Evolutionary conservation across 176 grass and related monocot species (phyloP).

Genomic region (Otatea glauca): DNA sequence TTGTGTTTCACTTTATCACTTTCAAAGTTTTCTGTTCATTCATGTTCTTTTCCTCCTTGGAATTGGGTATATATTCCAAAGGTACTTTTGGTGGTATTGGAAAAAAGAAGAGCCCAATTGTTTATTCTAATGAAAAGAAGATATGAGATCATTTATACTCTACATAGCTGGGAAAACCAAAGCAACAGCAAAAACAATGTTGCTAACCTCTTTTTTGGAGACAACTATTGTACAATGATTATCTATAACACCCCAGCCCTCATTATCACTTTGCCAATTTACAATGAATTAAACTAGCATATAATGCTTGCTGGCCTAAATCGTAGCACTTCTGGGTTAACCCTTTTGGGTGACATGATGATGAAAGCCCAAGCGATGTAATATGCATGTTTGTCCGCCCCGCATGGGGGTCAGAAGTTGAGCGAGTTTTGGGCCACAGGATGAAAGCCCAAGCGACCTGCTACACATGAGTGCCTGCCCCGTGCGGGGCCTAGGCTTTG

Average conservation of each 20-base stretch:
- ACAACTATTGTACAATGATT: neutral
- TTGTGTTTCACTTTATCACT: neutral
- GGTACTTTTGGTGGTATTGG: neutral
- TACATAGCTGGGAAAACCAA: neutral
- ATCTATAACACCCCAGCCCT: neutral
- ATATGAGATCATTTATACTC: neutral
- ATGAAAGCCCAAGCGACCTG: neutral
- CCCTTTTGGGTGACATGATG: neutral
- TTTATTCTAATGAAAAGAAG: neutral
- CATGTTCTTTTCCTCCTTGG: neutral
- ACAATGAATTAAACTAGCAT: neutral
- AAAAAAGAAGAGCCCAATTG: neutral
- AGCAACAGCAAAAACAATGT: neutral
- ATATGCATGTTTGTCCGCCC: neutral
- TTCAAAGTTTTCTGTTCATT: slow-evolving; percentile 4
- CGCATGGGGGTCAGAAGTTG: neutral
- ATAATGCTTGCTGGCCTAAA: neutral
- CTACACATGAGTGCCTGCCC: neutral
- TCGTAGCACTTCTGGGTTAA: neutral
- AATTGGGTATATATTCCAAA: neutral
- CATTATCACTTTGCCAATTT: neutral
- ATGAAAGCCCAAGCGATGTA: neutral
- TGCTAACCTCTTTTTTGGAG: neutral
- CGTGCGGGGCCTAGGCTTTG: neutral
- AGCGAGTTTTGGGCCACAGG: neutral